A percentile compares a stretch with the other conserved stretches of the same genome.
phyloP scores from a whole-genome alignment of 2,329 filamentous ascomycete genomes.

The Arthrocladium fulminans region DNA sequence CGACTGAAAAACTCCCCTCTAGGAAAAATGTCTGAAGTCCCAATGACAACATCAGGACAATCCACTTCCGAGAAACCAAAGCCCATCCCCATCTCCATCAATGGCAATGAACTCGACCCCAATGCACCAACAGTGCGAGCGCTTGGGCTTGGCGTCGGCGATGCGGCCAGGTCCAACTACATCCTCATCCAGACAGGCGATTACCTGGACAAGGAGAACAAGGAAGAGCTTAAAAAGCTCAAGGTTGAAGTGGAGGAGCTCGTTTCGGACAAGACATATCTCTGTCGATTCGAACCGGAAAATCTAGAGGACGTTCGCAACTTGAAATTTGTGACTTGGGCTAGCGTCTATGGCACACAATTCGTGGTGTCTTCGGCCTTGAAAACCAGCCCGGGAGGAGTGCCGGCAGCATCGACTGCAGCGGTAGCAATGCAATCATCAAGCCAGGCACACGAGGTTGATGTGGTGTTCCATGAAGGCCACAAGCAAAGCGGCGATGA shows the following conservation, averaged over 20 bases:
- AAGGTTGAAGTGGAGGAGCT: background rate
- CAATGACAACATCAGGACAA: background rate
- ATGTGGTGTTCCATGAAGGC: conserved; percentile 2
- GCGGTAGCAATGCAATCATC: background rate
- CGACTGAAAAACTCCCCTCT: too few relatives aligned
- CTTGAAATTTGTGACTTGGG: background rate
- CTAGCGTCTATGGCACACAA: background rate
- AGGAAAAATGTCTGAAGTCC: background rate
- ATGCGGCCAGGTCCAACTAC: conserved; percentile 1
- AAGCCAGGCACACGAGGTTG: conserved; percentile 1
- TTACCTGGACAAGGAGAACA: background rate
- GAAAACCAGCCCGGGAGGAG: background rate
- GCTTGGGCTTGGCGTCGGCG: background rate
- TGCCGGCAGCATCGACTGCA: background rate
- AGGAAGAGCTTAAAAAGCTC: background rate
- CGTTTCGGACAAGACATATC: conserved; percentile 1
- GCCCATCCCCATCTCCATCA: background rate
- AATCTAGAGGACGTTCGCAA: background rate
- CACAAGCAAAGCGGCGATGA: background rate
- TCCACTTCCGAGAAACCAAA: background rate
- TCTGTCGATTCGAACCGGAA: conserved; percentile 2
- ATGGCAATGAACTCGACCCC: background rate
- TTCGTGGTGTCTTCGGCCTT: background rate
- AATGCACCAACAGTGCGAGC: background rate
- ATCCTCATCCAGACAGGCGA: background rate